These are phyloP conservation scores for Stagonosporopsis rhizophila DNA, from an alignment of 2,329 filamentous ascomycete species.

Conservation along the genomic window DNA sequence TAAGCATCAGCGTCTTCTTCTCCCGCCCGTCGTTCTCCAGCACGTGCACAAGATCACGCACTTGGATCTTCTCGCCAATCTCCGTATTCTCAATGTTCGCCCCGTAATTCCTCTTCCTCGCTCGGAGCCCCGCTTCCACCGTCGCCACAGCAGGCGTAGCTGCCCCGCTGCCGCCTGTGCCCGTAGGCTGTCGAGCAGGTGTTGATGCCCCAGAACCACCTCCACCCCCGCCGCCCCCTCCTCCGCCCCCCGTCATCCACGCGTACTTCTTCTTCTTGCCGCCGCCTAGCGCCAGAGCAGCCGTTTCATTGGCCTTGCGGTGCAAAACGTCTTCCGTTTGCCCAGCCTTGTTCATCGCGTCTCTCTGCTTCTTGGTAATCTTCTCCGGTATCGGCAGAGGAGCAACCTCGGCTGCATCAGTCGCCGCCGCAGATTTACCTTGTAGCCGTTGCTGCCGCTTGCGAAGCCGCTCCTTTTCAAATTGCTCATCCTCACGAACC, in stretches of 20 bases:
- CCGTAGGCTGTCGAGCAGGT: constrained; percentile 37
- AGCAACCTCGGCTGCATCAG: constrained; percentile 32
- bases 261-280: constrained; percentile 71
- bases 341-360: constrained; percentile 74
- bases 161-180: constrained; percentile 34
- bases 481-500: constrained; percentile 65
- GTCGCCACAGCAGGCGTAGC: constrained; percentile 32
- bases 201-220: constrained; percentile 47
- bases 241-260: constrained; percentile 69
- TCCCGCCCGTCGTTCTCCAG: constrained; percentile 81
- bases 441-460: constrained; percentile 53
- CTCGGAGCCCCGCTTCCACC: constrained; percentile 57
- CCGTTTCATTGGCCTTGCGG: constrained; percentile 84
- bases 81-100: constrained; percentile 79
- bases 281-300: constrained; percentile 74
- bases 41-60: constrained; percentile 81
- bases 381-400: constrained; percentile 51
- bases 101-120: constrained; percentile 69
- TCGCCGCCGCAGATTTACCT: constrained; percentile 35
- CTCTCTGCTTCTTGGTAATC: constrained; percentile 87
- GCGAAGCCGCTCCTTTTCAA: constrained; percentile 69
- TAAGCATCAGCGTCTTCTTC: constrained; percentile 56
- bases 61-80: constrained; percentile 79
- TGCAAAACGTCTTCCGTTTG: constrained; percentile 80
- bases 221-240: constrained; percentile 41